Percentiles rank a stretch among this genome's conserved stretches.
Conservation (phyloP, 2,329 filamentous ascomycete species). For the Talaromyces sp. region DNA sequence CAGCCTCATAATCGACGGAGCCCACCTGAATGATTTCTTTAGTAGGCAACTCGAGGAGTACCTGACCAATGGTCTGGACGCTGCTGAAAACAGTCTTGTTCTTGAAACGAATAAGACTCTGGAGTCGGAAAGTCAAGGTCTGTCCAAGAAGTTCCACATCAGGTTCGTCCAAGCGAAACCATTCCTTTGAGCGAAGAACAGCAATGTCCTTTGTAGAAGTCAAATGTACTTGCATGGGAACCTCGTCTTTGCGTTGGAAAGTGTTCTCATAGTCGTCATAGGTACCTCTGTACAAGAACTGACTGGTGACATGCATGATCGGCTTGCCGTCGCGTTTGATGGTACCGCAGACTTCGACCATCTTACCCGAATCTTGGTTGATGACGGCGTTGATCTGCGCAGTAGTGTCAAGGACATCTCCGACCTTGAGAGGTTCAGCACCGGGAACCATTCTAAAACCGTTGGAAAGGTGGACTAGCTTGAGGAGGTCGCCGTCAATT, state of each 20-base stretch:
- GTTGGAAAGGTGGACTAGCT: conserved; percentile 95
- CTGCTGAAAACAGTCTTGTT: conserved; percentile 88
- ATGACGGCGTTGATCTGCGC: conserved; percentile 96
- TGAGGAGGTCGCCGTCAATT: conserved; percentile 93
- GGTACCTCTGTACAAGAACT: conserved; percentile 91
- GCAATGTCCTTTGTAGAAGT: conserved; percentile 86
- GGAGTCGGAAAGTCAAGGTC: conserved; percentile 91
- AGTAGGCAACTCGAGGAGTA: conserved; percentile 87
- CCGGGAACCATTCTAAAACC: conserved; percentile 98
- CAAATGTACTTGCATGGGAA: conserved; percentile 88
- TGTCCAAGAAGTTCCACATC: conserved; percentile 87
- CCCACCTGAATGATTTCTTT: conserved; percentile 97
- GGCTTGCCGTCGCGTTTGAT: conserved; percentile 77
- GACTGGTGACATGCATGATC: conserved; percentile 97
- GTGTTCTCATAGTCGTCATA: conserved; percentile 97
- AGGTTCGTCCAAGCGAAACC: conserved; percentile 84
- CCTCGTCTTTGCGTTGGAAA: conserved; percentile 96
- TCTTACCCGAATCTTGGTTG: conserved; percentile 97
- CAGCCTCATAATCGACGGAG: conserved; percentile 93
- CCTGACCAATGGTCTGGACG: conserved; percentile 87
- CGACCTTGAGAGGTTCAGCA: conserved; percentile 91
- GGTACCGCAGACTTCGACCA: conserved; percentile 99
- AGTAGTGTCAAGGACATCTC: conserved; percentile 85
- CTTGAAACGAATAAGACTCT: conserved; percentile 90
- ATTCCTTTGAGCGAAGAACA: conserved; percentile 92